Conservation (phyloP, 306 rosid species). For the Sicyos edulis region DNA sequence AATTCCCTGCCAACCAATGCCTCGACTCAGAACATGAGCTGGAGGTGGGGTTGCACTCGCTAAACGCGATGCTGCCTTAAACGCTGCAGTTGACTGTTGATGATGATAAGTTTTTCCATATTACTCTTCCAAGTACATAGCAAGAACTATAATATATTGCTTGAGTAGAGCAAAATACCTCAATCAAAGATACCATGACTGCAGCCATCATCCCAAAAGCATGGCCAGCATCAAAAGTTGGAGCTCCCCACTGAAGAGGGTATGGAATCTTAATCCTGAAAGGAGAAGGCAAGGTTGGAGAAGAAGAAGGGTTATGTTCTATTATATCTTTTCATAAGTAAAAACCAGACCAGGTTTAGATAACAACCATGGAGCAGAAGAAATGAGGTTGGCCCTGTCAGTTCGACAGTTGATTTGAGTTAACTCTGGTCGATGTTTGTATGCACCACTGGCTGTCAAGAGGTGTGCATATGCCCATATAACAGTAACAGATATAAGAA, state of each 20-base stretch:
- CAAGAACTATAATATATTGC: background rate
- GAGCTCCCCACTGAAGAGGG: conserved; percentile 98
- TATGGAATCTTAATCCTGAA: conserved; percentile 89
- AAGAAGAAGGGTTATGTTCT: background rate
- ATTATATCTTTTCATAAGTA: background rate
- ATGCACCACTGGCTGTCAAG: conserved; percentile 88
- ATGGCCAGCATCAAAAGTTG: conserved; percentile 89
- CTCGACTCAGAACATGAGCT: conserved; percentile 97
- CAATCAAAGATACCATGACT: conserved; percentile 86
- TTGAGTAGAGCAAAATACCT: conserved; percentile 40
- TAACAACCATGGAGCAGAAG: conserved; percentile 93
- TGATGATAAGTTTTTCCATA: background rate
- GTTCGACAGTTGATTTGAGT: conserved; percentile 84
- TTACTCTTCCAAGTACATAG: background rate
- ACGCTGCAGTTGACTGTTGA: conserved; percentile 90
- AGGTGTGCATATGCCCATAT: conserved; percentile 99
- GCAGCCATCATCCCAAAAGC: conserved; percentile 97
- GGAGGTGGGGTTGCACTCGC: conserved; percentile 99
- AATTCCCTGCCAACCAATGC: conserved; percentile 97
- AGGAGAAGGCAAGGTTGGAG: background rate
- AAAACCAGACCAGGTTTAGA: conserved; percentile 5
- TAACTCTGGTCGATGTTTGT: conserved; percentile 65
- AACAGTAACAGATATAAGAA: conserved; percentile 74
- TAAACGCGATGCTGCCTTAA: conserved; percentile 89
- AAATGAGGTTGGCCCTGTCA: conserved; percentile 77